Evolutionary conservation across 108 stramenopile species (phyloP).

Genomic region (Cylindrotheca fusiformis): DNA sequence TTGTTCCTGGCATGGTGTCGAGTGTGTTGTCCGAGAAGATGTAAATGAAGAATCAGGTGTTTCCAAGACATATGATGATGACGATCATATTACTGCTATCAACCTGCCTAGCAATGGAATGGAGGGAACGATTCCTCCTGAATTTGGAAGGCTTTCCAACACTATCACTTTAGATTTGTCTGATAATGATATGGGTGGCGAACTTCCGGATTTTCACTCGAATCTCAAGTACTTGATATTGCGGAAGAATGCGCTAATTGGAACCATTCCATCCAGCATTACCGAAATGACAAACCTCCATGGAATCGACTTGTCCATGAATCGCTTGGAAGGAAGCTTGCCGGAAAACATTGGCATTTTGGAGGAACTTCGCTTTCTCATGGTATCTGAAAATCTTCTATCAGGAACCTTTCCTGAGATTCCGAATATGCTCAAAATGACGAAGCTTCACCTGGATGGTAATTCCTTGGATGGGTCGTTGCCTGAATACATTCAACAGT

Average conservation of each 20-base stretch:
- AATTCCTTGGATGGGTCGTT: constrained; percentile 5
- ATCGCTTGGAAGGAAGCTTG: constrained; percentile 19
- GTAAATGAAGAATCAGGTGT: constrained; percentile 12
- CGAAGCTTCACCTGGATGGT: constrained; percentile 8
- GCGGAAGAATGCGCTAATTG: constrained; percentile 12
- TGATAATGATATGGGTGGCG: constrained; percentile 14
- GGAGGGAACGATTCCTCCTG: constrained; percentile 18
- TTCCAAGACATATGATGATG: constrained; percentile 18
- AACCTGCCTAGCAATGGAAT: constrained; percentile 22
- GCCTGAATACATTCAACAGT: no score
- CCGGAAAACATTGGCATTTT: constrained; percentile 3
- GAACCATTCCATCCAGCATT: constrained; percentile 15
- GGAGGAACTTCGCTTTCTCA: constrained; percentile 7
- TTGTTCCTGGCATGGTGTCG: constrained; percentile 48
- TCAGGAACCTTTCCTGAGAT: constrained; percentile 14
- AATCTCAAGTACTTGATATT: constrained; percentile 14
- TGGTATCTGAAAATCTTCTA: constrained; percentile 10
- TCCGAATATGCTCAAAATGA: not conserved
- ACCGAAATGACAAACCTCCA: not conserved
- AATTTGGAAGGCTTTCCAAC: constrained; percentile 12
- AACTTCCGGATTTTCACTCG: constrained; percentile 9
- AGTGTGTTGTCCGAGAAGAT: constrained; percentile 17
- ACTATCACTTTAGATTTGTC: constrained; percentile 9
- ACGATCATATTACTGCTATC: constrained; percentile 14
- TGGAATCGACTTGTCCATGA: constrained; percentile 14